Evolutionary conservation across 495 filamentous ascomycete genomes (phyloP).

Genomic region (Aspergillus baeticus): DNA sequence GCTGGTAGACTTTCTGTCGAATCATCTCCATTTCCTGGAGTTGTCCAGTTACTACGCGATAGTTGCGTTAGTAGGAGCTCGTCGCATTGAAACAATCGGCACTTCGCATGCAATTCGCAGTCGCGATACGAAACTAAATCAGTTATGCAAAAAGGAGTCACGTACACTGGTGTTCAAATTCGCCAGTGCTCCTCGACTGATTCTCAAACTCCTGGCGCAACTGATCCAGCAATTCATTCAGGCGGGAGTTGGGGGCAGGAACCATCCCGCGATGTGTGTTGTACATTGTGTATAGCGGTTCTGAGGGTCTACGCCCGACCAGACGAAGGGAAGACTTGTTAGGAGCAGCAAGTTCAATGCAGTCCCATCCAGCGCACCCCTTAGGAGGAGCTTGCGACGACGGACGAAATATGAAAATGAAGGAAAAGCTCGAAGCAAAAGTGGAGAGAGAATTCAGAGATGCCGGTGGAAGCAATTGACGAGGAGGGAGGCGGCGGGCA

Average conservation of each 20-base stretch:
- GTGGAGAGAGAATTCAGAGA: background rate
- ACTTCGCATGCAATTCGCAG: background rate
- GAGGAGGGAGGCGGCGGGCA: slow-evolving; percentile 4
- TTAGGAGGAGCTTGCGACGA: slow-evolving; percentile 19
- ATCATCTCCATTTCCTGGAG: slow-evolving; percentile 92
- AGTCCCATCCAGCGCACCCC: slow-evolving; percentile 26
- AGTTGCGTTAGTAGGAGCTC: slow-evolving; percentile 28
- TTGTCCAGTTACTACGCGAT: slow-evolving; percentile 72
- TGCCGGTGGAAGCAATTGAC: background rate
- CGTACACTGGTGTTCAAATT: slow-evolving; percentile 90
- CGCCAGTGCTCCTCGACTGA: slow-evolving; percentile 70
- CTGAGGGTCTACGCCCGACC: slow-evolving; percentile 11
- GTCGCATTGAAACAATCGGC: background rate
- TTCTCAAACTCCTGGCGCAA: slow-evolving; percentile 87
- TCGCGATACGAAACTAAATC: too few relatives aligned
- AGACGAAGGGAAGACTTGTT: slow-evolving; percentile 19
- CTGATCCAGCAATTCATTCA: slow-evolving; percentile 88
- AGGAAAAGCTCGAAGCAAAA: background rate
- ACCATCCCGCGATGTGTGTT: slow-evolving; percentile 84
- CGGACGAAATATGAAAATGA: background rate
- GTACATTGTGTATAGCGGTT: slow-evolving; percentile 65
- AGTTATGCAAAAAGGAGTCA: slow-evolving; percentile 27
- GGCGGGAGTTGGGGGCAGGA: slow-evolving; percentile 67
- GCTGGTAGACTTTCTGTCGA: slow-evolving; percentile 81
- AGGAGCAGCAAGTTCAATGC: slow-evolving; percentile 15